Conservation (phyloP, 139 green algal species). For the Edaphochlamys debaryana region DNA sequence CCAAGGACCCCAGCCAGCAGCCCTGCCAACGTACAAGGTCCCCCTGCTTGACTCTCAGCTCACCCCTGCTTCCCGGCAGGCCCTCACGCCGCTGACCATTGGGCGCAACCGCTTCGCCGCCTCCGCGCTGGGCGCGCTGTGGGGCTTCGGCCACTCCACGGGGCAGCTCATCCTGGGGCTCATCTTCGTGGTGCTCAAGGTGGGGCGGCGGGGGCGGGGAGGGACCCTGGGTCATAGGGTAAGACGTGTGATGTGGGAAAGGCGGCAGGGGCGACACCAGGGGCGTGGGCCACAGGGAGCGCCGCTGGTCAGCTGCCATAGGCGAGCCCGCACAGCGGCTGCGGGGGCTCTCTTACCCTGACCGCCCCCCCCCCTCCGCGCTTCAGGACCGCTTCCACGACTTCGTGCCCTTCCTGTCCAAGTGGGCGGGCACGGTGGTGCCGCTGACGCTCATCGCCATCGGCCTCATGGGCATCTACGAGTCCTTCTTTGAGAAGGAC, state of each 20-base stretch:
- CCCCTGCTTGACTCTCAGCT: no score
- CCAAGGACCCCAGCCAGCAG: no score
- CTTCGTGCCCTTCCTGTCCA: constrained; percentile 81
- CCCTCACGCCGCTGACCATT: constrained; percentile 95
- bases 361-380: neutral
- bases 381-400: constrained; percentile 72
- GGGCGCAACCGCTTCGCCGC: constrained; percentile 78
- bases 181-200: constrained; percentile 89
- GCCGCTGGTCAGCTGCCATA: no score
- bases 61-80: no score
- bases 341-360: no score
- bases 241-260: no score
- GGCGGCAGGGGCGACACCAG: no score
- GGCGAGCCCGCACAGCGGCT: no score
- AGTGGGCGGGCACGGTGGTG: constrained; percentile 83
- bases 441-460: constrained; percentile 95
- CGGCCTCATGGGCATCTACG: constrained; percentile 89
- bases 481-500: constrained; percentile 72
- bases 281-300: no score
- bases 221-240: no score
- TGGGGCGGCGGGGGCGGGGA: constrained; percentile 23
- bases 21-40: no score
- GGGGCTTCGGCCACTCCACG: constrained; percentile 96
- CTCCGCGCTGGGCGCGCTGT: constrained; percentile 92
- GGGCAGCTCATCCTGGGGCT: constrained; percentile 97